Evolutionary conservation across 768 basidiomycete genomes (phyloP).

Genomic region (Pisolithus orientalis): DNA sequence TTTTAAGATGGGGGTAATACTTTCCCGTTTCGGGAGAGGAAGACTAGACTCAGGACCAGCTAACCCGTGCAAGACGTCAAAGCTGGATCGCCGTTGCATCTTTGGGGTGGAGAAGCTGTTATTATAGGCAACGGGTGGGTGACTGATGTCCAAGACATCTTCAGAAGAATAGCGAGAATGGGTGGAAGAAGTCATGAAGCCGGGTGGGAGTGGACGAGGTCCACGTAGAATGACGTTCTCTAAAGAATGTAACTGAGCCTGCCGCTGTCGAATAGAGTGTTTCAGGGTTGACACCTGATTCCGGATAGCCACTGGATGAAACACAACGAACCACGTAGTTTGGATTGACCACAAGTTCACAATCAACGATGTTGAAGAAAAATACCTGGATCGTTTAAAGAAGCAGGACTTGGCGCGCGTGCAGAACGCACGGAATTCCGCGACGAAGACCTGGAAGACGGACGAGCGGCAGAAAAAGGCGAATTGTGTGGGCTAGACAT

Average conservation of each 20-base stretch:
- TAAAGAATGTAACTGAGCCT: conserved; percentile 67
- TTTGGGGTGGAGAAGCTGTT: conserved; percentile 36
- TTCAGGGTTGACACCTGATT: conserved; percentile 77
- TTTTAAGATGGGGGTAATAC: conserved; percentile 30
- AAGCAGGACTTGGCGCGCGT: conserved; percentile 50
- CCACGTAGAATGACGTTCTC: conserved; percentile 64
- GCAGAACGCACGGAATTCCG: conserved; percentile 41
- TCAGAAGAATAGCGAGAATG: conserved; percentile 29
- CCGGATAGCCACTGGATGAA: conserved; percentile 58
- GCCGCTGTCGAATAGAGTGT: conserved; percentile 78
- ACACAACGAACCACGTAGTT: conserved; percentile 20
- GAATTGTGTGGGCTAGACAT: conserved; percentile 31
- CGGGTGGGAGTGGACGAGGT: conserved; percentile 50
- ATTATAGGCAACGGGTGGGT: conserved; percentile 28
- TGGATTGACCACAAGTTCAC: conserved; percentile 18
- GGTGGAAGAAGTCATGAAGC: conserved; percentile 36
- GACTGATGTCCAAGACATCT: conserved; percentile 28
- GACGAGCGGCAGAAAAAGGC: conserved; percentile 28
- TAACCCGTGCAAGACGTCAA: conserved; percentile 61
- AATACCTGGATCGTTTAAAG: conserved; percentile 64
- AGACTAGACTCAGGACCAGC: conserved; percentile 74
- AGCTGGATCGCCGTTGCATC: conserved; percentile 60
- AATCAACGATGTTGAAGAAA: conserved; percentile 15
- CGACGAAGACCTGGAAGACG: conserved; percentile 44
- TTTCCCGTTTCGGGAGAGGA: conserved; percentile 60